These are phyloP conservation scores for Porphyrellus cyaneotinctus DNA, from an alignment of 768 basidiomycete species.

Conservation along the genomic window DNA sequence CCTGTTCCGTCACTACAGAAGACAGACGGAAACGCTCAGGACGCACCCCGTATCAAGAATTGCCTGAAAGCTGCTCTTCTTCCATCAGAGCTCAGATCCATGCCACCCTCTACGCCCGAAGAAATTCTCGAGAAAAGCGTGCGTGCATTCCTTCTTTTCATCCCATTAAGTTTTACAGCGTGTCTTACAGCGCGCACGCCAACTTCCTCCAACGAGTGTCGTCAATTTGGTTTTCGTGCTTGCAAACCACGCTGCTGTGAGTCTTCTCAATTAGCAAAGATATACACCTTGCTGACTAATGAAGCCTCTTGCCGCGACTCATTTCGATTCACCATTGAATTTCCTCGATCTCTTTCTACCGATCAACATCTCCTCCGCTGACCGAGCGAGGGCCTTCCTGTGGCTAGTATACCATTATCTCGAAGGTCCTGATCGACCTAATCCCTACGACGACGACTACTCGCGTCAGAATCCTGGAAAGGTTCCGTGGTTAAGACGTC, in stretches of 20 bases:
- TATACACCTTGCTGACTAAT: conserved; percentile 7
- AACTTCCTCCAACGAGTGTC: conserved; percentile 77
- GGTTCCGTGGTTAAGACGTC: conserved; percentile 55
- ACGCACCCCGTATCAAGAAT: conserved; percentile 89
- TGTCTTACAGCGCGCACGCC: conserved; percentile 45
- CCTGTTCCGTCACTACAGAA: conserved; percentile 85
- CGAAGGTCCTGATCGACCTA: conserved; percentile 57
- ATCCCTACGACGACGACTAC: conserved; percentile 73
- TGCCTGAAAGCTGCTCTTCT: conserved; percentile 79
- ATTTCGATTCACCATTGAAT: conserved; percentile 72
- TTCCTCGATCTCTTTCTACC: conserved; percentile 86
- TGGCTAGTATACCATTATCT: conserved; percentile 84
- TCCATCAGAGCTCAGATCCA: conserved; percentile 59
- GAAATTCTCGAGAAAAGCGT: conserved; percentile 70
- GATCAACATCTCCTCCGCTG: conserved; percentile 61
- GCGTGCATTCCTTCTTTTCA: conserved; percentile 24
- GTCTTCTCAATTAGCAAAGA: conserved; percentile 23
- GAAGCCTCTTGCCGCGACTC: conserved; percentile 57
- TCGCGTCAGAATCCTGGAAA: conserved; percentile 54
- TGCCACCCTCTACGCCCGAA: conserved; percentile 68
- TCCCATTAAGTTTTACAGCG: conserved; percentile 3
- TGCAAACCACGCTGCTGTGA: conserved; percentile 71
- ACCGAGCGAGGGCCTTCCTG: conserved; percentile 75
- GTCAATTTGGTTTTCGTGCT: conserved; percentile 85
- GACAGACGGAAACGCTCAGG: conserved; percentile 83